Conservation (phyloP, 2,329 filamentous ascomycete species). For the Trichophyton schoenleinii region DNA sequence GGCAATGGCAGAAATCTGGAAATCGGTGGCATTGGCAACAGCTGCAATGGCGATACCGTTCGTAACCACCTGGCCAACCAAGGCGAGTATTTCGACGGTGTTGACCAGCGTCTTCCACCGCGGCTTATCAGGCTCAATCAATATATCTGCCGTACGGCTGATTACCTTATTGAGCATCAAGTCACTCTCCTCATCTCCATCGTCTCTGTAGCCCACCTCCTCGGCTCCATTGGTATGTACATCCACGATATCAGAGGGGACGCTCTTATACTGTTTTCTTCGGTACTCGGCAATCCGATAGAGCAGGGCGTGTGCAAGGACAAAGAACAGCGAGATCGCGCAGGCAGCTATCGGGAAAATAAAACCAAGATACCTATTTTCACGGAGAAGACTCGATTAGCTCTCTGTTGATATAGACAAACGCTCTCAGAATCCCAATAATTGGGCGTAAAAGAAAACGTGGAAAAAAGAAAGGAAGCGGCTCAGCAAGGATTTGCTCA, state of each 20-base stretch:
- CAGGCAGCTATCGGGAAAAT: conserved; percentile 65
- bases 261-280: conserved; percentile 44
- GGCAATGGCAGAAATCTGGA: conserved; percentile 51
- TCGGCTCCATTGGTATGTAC: conserved; percentile 43
- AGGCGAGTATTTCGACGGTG: conserved; percentile 59
- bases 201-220: conserved; percentile 43
- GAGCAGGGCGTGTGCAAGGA: conserved; percentile 47
- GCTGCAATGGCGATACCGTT: conserved; percentile 54
- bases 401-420: no score
- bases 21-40: conserved; percentile 42
- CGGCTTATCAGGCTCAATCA: conserved; percentile 59
- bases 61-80: conserved; percentile 57
- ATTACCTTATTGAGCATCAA: conserved; percentile 45
- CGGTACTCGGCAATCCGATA: conserved; percentile 43
- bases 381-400: neutral
- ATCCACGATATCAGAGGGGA: conserved; percentile 25
- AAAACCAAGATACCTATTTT: conserved; percentile 52
- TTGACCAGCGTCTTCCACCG: conserved; percentile 58
- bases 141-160: conserved; percentile 36
- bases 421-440: no score
- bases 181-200: conserved; percentile 40
- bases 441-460: neutral
- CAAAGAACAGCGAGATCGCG: conserved; percentile 54
- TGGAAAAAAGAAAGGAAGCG: neutral
- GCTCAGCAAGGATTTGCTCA: conserved; percentile 21